Base-by-base conservation (phyloP, 1,284 basidiomycete species). In the Ustilago vetiveriae region DNA sequence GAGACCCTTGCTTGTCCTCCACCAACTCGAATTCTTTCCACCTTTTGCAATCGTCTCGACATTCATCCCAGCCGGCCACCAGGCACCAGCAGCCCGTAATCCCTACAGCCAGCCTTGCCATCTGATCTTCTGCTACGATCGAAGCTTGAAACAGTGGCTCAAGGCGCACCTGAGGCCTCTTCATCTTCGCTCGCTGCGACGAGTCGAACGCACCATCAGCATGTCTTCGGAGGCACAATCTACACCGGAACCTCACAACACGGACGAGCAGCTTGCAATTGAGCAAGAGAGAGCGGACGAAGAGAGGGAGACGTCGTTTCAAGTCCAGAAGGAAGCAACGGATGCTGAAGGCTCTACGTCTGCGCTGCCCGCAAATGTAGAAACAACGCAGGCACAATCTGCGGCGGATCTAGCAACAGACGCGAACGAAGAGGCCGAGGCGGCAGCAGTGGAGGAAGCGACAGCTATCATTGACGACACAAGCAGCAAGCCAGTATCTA, bases 151-250 rank as follows among this genome's bases (percentile, higher is more conserved):
- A n/a, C n/a, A n/a, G n/a, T n/a, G n/a, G n/a, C n/a, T n/a, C n/a
- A n/a, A n/a, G n/a, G n/a, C n/a, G n/a, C n/a, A n/a, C n/a, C n/a
- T n/a, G n/a, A n/a, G n/a, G n/a, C n/a, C n/a, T n/a, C n/a, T n/a
- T n/a, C n/a, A n/a, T n/a, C n/a, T n/a, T n/a, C n/a, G n/a, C n/a
- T n/a, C n/a, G n/a, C n/a, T n/a, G n/a, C n/a, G n/a, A n/a, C n/a
- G n/a, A n/a, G n/a, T n/a, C n/a, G n/a, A n/a, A n/a, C n/a, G n/a
- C n/a, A n/a, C 26, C 29, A 8, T 9, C 46, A 39, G n/a, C 19
- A 70, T 70, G 67, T 70, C 67, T 7, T 64, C 60, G 6, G 60
- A 65, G 36, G 56, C 59, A 27, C 55, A 38, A 5, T 45, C 48
- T 17, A 42, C 45, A 13, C 19, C 49, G 1, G 67, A 65, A 6